These are phyloP conservation scores for Sugiyamaella paludigena DNA, from an alignment of 1,139 yeast species.

Conservation along the genomic window DNA sequence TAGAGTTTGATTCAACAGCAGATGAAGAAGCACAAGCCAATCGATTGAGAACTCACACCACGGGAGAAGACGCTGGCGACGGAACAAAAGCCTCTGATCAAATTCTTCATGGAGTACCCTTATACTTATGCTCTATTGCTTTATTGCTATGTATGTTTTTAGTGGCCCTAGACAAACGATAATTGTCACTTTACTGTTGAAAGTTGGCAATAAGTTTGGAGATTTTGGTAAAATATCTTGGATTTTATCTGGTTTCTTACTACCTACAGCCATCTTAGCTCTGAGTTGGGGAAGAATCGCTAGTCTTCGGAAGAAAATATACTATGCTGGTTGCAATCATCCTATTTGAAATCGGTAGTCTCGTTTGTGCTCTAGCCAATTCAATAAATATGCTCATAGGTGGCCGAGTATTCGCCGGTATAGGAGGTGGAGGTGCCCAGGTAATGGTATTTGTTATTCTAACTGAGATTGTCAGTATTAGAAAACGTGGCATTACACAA, in stretches of 20 bases:
- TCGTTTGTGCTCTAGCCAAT: conserved; percentile 55
- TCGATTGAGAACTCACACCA: conserved; percentile 5
- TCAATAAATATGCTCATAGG: conserved; percentile 63
- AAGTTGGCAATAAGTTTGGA: conserved; percentile 54
- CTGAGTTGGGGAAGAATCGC: conserved; percentile 64
- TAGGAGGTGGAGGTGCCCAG: conserved; percentile 72
- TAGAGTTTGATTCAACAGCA: too few species aligned
- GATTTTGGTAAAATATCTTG: conserved; percentile 58
- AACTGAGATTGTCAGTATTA: conserved; percentile 61
- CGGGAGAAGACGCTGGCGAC: conserved; percentile 23
- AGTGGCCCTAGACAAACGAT: conserved; percentile 70
- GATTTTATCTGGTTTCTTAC: conserved; percentile 58
- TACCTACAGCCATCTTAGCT: conserved; percentile 60
- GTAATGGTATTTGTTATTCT: conserved; percentile 58
- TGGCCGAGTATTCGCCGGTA: conserved; percentile 68
- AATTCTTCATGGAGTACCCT: conserved; percentile 45
- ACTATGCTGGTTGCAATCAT: conserved; percentile 51
- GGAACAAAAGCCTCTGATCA: conserved; percentile 29
- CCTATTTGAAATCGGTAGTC: conserved; percentile 62
- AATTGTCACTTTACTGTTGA: conserved; percentile 57
- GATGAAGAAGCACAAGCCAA: too few species aligned
- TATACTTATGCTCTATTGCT: conserved; percentile 46
- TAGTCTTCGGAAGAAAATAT: conserved; percentile 59
- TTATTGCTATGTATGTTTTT: conserved; percentile 46
- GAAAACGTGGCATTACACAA: conserved; percentile 54